phyloP scores from a whole-genome alignment of 192 early-diverging fungal genomes.

The Coemansia sp. region DNA sequence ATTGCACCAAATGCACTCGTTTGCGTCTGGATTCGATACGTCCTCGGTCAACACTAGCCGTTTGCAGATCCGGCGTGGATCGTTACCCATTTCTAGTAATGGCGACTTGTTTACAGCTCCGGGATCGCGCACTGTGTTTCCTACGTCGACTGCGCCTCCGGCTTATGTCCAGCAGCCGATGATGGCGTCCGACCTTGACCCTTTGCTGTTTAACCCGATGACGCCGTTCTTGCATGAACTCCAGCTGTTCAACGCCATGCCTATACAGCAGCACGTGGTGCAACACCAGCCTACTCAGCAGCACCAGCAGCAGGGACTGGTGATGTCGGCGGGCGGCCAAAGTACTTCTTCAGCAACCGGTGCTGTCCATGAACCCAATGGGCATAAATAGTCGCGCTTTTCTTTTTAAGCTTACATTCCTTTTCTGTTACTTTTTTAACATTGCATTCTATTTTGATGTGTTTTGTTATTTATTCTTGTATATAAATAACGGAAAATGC shows the following conservation, averaged over 20 bases:
- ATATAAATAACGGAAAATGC: too few relatives aligned
- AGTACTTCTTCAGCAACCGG: neutral
- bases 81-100: constrained; percentile 47
- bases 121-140: constrained; percentile 12
- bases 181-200: constrained; percentile 37
- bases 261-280: neutral
- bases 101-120: constrained; percentile 49
- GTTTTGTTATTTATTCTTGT: too few relatives aligned
- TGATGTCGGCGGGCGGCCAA: constrained; percentile 1
- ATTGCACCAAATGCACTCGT: constrained; percentile 32
- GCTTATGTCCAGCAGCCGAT: constrained; percentile 1
- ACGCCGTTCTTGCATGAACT: constrained; percentile 55
- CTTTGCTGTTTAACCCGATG: constrained; percentile 55
- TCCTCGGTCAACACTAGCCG: constrained; percentile 12
- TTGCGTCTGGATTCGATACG: constrained; percentile 11
- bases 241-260: constrained; percentile 31
- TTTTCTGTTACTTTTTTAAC: neutral
- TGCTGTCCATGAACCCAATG: constrained; percentile 1
- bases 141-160: constrained; percentile 12
- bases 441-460: neutral
- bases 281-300: constrained; percentile 3
- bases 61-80: constrained; percentile 32
- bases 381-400: neutral
- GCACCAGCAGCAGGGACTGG: neutral
- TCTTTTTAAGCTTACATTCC: neutral